Percentiles rank a stretch among this genome's conserved stretches.
phyloP scores from a whole-genome alignment of 73 alveolate genomes.

The Tetrahymena elliotti region DNA sequence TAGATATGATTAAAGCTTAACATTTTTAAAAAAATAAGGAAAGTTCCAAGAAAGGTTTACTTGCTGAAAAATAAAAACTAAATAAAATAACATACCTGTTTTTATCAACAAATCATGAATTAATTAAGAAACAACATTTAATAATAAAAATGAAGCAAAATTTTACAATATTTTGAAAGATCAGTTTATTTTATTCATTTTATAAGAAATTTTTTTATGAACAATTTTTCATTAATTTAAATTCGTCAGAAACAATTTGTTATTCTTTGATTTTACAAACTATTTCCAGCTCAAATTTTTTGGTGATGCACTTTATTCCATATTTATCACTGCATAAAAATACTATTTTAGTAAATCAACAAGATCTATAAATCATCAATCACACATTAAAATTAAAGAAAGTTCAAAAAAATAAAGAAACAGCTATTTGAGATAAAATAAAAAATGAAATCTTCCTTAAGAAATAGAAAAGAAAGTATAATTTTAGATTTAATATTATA shows the following conservation, averaged over 20 bases:
- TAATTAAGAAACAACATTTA: too few species aligned
- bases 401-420: too few species aligned
- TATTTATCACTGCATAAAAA: background rate
- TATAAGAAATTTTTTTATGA: background rate
- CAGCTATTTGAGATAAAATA: too few species aligned
- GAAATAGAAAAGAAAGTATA: too few species aligned
- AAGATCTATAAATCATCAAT: too few species aligned
- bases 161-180: too few species aligned
- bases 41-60: background rate
- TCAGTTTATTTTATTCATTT: too few species aligned
- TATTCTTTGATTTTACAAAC: background rate
- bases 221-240: background rate
- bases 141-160: too few species aligned
- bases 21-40: background rate
- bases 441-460: too few species aligned
- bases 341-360: too few species aligned
- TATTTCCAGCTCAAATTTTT: background rate
- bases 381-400: too few species aligned
- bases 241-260: background rate
- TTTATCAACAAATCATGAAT: background rate
- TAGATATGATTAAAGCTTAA: background rate
- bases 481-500: too few species aligned
- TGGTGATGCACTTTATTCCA: background rate
- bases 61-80: background rate
- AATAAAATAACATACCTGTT: background rate